A percentile compares a stretch with the other conserved stretches of the same genome.
These are phyloP conservation scores for Xylariaceae sp. DNA, from an alignment of 2,329 filamentous ascomycete genomes.

Conservation along the genomic window DNA sequence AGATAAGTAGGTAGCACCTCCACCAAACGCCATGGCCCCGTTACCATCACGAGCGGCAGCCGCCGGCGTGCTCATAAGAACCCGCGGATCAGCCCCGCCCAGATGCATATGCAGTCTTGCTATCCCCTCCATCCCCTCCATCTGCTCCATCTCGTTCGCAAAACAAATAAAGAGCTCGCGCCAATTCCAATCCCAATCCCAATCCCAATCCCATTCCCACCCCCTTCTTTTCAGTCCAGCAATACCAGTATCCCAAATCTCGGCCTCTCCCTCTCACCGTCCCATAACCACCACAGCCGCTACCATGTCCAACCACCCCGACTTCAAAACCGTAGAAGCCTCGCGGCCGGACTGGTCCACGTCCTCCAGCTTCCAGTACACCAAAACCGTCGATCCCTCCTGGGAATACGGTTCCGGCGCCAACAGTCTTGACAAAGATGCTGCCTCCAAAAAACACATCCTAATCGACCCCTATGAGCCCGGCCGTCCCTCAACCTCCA, in stretches of 20 bases:
- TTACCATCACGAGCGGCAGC: too few relatives aligned
- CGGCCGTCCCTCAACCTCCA: slow-evolving; percentile 61
- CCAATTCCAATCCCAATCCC: background rate
- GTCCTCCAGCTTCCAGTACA: slow-evolving; percentile 46
- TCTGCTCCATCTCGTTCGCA: background rate
- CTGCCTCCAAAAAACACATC: slow-evolving; percentile 49
- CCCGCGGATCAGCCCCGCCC: too few relatives aligned
- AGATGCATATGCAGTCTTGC: too few relatives aligned
- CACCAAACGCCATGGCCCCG: too few relatives aligned
- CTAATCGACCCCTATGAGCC: slow-evolving; percentile 75
- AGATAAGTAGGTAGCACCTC: too few relatives aligned
- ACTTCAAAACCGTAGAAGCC: slow-evolving; percentile 69
- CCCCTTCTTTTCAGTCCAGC: background rate
- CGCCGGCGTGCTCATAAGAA: too few relatives aligned
- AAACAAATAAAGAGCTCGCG: background rate
- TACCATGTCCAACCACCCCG: slow-evolving; percentile 51
- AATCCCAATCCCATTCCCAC: background rate
- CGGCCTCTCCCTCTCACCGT: background rate
- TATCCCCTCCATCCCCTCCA: too few relatives aligned
- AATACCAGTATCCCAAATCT: too few relatives aligned
- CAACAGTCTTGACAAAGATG: slow-evolving; percentile 42
- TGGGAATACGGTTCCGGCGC: slow-evolving; percentile 64
- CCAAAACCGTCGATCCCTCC: slow-evolving; percentile 56
- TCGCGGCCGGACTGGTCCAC: slow-evolving; percentile 57
- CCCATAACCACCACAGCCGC: slow-evolving; percentile 2